These are phyloP conservation scores for Mentha longifolia DNA, from an alignment of 257 asterid species.

Conservation along the genomic window DNA sequence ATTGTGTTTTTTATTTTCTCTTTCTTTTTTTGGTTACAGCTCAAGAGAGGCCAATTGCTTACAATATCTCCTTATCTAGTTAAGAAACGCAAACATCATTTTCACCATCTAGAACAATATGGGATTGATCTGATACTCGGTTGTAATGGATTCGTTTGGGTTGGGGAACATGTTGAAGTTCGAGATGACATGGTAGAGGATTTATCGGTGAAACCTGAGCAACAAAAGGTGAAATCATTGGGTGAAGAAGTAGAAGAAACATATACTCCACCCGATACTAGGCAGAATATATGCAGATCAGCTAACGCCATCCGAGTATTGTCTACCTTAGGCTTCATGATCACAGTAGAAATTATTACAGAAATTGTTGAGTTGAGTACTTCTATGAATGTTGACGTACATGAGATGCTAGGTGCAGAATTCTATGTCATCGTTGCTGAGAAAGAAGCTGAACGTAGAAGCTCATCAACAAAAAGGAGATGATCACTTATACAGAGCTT, in stretches of 20 bases:
- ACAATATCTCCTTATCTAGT: slow-evolving; percentile 79
- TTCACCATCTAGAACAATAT: slow-evolving; percentile 74
- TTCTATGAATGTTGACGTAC: slow-evolving; percentile 59
- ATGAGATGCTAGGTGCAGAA: slow-evolving; percentile 92
- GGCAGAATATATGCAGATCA: slow-evolving; percentile 74
- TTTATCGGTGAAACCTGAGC: slow-evolving; percentile 51
- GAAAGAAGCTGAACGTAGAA: slow-evolving; percentile 77
- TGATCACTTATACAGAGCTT: slow-evolving; percentile 27
- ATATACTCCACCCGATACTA: slow-evolving; percentile 57
- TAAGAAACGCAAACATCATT: slow-evolving; percentile 89
- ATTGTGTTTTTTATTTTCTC: background rate
- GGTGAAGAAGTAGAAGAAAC: slow-evolving; percentile 47
- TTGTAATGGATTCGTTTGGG: slow-evolving; percentile 90
- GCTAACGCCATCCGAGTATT: slow-evolving; percentile 82
- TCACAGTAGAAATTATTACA: slow-evolving; percentile 57
- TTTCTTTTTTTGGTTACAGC: slow-evolving; percentile 50
- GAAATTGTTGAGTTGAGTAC: slow-evolving; percentile 60
- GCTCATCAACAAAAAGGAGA: slow-evolving; percentile 51
- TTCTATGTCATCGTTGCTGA: slow-evolving; percentile 83
- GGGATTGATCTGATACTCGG: slow-evolving; percentile 89
- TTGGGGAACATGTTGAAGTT: slow-evolving; percentile 83
- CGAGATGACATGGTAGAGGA: slow-evolving; percentile 72
- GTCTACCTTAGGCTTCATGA: slow-evolving; percentile 72
- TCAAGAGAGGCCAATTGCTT: slow-evolving; percentile 80
- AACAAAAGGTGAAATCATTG: slow-evolving; percentile 35